Conservation (phyloP, 441 rosid species). For the Aquilaria agallochum region DNA sequence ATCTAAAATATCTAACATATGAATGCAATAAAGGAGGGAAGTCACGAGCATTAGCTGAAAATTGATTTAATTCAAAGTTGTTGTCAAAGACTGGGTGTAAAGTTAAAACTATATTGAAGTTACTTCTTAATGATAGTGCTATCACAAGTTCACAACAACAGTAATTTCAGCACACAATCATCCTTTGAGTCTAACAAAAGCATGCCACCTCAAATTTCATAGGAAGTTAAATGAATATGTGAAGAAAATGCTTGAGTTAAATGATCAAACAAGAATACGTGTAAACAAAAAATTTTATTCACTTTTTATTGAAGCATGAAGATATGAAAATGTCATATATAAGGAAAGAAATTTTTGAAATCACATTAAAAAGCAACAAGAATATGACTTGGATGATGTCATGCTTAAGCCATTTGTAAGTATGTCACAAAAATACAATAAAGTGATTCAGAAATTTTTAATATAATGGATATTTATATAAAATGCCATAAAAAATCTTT, state of each 20-base stretch:
- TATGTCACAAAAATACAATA: conserved; percentile 15
- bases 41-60: background rate
- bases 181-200: background rate
- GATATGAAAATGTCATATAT: conserved; percentile 4
- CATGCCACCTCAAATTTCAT: background rate
- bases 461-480: conserved; percentile 14
- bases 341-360: background rate
- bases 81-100: background rate
- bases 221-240: background rate
- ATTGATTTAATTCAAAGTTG: background rate
- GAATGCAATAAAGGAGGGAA: background rate
- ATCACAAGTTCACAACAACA: background rate
- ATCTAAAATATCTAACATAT: background rate
- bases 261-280: background rate
- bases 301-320: background rate
- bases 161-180: background rate
- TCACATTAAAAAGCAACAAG: conserved; percentile 1
- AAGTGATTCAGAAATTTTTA: conserved; percentile 10
- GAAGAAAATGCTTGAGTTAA: background rate
- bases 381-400: conserved; percentile 6
- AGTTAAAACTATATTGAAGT: background rate
- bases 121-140: background rate
- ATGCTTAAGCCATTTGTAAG: conserved; percentile 8
- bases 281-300: background rate
- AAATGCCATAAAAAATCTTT: conserved; percentile 2